Percentiles rank a stretch among this genome's conserved stretches.
These are phyloP conservation scores for Xylaria longipes DNA, from an alignment of 495 filamentous ascomycete genomes.

Conservation along the genomic window DNA sequence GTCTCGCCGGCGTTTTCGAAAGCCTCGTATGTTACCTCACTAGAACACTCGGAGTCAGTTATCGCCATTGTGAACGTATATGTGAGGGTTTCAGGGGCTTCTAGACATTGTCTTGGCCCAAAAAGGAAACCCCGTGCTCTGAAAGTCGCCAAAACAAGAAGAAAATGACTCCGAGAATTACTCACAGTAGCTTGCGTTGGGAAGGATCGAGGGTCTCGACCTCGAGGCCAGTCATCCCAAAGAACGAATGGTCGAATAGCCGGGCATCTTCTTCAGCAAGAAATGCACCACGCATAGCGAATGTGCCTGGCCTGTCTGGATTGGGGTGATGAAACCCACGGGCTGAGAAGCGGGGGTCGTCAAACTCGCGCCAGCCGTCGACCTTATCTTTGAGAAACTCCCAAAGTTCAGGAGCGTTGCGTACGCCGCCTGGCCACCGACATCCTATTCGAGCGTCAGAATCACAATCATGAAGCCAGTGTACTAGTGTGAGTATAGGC, in stretches of 20 bases:
- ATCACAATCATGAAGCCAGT: no score
- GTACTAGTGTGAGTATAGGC: no score
- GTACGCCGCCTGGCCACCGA: constrained; percentile 13
- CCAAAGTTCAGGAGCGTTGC: neutral
- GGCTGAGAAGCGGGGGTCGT: constrained; percentile 23
- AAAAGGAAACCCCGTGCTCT: no score
- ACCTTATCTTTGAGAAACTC: neutral
- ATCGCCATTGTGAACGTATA: no score
- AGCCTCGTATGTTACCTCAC: constrained; percentile 65
- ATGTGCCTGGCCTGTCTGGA: neutral
- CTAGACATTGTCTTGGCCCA: no score
- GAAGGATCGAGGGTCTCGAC: constrained; percentile 51
- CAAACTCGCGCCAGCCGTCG: constrained; percentile 2
- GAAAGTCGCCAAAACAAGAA: no score
- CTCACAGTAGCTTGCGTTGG: constrained; percentile 58
- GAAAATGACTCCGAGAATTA: no score
- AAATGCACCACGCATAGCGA: constrained; percentile 1
- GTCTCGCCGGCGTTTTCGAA: constrained; percentile 59
- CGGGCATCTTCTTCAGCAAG: constrained; percentile 47
- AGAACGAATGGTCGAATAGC: constrained; percentile 61
- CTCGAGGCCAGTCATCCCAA: constrained; percentile 62
- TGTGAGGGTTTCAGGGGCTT: no score
- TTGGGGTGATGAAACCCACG: constrained; percentile 42
- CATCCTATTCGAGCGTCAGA: no score
- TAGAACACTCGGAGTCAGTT: no score